Conservation (phyloP, 2,329 filamentous ascomycete genomes). For the Botrytis pseudocinerea region DNA sequence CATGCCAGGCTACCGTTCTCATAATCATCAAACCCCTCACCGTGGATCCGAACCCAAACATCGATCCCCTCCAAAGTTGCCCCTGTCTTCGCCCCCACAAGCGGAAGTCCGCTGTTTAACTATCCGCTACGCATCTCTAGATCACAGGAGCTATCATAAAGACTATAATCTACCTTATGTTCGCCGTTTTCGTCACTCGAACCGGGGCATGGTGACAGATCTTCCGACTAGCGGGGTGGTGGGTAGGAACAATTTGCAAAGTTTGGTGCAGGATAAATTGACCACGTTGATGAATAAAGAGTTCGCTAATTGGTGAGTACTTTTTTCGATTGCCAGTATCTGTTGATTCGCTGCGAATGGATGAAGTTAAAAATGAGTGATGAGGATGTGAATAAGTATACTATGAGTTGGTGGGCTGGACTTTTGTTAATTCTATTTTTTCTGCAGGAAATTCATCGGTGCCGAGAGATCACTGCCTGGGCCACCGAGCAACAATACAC, state of each 20-base stretch:
- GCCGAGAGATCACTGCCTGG: neutral
- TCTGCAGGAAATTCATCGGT: neutral
- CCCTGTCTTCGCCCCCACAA: neutral
- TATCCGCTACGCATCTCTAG: neutral
- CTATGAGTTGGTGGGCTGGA: neutral
- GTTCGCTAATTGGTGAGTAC: neutral
- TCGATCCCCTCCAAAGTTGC: neutral
- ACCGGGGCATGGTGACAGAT: neutral
- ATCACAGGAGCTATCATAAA: neutral
- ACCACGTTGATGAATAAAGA: neutral
- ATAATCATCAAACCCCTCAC: neutral
- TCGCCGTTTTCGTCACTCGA: neutral
- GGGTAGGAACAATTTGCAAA: neutral
- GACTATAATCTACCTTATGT: neutral
- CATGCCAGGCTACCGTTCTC: neutral
- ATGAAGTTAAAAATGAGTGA: neutral
- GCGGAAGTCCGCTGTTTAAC: neutral
- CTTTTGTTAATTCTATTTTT: neutral
- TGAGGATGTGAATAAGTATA: neutral
- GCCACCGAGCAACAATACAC: neutral
- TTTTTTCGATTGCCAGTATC: neutral
- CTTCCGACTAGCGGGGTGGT: neutral
- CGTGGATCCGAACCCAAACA: neutral
- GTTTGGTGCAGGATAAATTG: neutral
- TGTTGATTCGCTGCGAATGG: neutral